Conservation (phyloP, 2,329 filamentous ascomycete species). For the Lachnellula cervina region DNA sequence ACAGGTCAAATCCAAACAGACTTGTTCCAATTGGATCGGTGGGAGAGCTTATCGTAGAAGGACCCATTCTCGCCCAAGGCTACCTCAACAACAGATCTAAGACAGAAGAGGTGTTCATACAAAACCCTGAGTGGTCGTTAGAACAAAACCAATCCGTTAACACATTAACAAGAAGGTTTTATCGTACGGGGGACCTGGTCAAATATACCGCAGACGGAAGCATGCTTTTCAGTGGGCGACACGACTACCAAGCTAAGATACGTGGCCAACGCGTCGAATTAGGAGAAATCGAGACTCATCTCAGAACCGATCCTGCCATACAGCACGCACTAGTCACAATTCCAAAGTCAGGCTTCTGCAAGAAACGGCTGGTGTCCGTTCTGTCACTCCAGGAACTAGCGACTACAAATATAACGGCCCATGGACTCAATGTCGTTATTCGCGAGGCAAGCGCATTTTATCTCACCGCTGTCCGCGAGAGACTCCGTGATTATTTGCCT, state of each 20-base stretch:
- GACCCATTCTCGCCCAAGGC: slow-evolving; percentile 54
- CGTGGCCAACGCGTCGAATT: slow-evolving; percentile 60
- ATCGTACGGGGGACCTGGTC: slow-evolving; percentile 47
- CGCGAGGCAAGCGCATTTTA: not conserved
- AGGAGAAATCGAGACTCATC: slow-evolving; percentile 46
- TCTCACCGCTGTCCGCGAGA: not conserved
- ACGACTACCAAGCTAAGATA: slow-evolving; percentile 60
- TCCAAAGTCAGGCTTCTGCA: slow-evolving; percentile 6
- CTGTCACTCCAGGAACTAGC: slow-evolving; percentile 1
- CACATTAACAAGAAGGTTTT: slow-evolving; percentile 34
- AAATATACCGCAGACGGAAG: slow-evolving; percentile 42
- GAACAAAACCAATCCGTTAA: not conserved
- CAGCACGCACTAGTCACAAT: slow-evolving; percentile 4
- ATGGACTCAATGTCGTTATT: not conserved
- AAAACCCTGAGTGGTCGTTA: not conserved
- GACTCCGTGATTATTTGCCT: slow-evolving; percentile 1
- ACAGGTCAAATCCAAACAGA: not conserved
- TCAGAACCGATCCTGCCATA: slow-evolving; percentile 5
- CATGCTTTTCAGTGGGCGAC: slow-evolving; percentile 56
- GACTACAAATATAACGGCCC: not conserved
- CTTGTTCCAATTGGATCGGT: slow-evolving; percentile 7
- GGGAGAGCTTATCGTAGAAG: slow-evolving; percentile 29
- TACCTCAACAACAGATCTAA: slow-evolving; percentile 46
- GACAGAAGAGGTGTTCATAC: slow-evolving; percentile 2
- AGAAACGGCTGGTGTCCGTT: slow-evolving; percentile 1